phyloP scores from a whole-genome alignment of 2,329 filamentous ascomycete genomes.

The Aureobasidium namibiae region DNA sequence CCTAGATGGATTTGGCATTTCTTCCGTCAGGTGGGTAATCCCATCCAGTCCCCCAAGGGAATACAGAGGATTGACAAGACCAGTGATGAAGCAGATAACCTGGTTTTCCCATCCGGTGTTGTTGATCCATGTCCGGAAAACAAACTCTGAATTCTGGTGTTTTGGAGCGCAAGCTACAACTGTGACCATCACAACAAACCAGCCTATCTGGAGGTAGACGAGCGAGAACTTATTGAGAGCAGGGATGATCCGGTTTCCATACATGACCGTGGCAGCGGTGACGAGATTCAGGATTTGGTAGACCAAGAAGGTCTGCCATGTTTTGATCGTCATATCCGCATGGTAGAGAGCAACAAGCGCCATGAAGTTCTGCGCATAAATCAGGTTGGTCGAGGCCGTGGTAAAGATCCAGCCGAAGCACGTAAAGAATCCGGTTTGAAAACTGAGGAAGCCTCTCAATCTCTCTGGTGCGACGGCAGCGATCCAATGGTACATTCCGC shows the following conservation, averaged over 20 bases:
- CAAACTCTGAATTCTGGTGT: slow-evolving; percentile 29
- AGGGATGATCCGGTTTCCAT: slow-evolving; percentile 16
- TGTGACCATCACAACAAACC: not conserved
- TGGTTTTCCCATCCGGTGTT: slow-evolving; percentile 43
- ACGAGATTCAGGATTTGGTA: slow-evolving; percentile 14
- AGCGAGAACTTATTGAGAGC: slow-evolving; percentile 15
- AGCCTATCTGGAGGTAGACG: not conserved
- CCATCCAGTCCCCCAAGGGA: slow-evolving; percentile 51
- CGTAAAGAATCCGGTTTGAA: slow-evolving; percentile 15
- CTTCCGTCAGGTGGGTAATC: slow-evolving; percentile 51
- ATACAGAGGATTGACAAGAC: slow-evolving; percentile 50
- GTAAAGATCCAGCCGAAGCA: slow-evolving; percentile 15
- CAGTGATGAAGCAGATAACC: slow-evolving; percentile 49
- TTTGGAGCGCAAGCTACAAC: not conserved
- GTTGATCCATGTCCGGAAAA: slow-evolving; percentile 46
- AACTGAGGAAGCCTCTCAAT: slow-evolving; percentile 14
- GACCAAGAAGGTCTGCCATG: slow-evolving; percentile 16
- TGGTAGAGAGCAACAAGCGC: slow-evolving; percentile 14
- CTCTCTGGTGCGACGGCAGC: slow-evolving; percentile 14
- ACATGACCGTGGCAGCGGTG: slow-evolving; percentile 14
- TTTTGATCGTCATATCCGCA: slow-evolving; percentile 9
- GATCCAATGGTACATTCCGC: slow-evolving; percentile 18
- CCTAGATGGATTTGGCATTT: slow-evolving; percentile 44
- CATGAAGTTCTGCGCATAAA: slow-evolving; percentile 16
- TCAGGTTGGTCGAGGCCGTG: slow-evolving; percentile 15